Evolutionary conservation across 345 rosid genomes (phyloP), one percentile per base, ranked within the genome.

Genomic region (Eutrema yunnanense): DNA sequence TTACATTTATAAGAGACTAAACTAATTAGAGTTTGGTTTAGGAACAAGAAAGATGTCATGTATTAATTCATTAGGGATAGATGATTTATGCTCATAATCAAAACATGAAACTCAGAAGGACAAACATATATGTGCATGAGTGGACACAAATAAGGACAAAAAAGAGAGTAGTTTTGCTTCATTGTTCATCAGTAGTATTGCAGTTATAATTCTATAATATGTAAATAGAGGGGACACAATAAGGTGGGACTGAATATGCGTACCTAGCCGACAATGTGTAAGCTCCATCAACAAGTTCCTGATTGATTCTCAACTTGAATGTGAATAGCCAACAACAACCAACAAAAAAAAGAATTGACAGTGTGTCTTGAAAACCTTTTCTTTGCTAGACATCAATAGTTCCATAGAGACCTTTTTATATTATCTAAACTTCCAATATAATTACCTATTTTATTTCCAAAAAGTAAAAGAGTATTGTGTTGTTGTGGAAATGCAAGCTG

Each of bases 231-330:
- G 77, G 51, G 44, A 16, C 51, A 65, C 12, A 73, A 30, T 48
- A 30, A 64, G 66, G 72, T 65, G 67, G 66, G 66, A 65, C 72
- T 65, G 52, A 30, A 58, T 65, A 48, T 29, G 60, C 16, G 16
- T 16, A 16, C 59, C 44, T 46, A 73, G 62, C n/a, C 57, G 46
- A 73, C 50, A 65, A 42, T 27, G 34, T 16, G 67, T 73, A 73
- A 49, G 72, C 61, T 49, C 67, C 72, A 73, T 46, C 50, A 48
- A 56, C 65, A 56, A 65, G 58, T 55, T 73, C 65, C 58, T 73
- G 26, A 65, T 57, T 65, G 71, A 47, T 66, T 57, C 67, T 65
- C 72, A 49, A 50, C 57, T 73, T 65, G 66, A 65, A 48, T 57
- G 72, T 40, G 29, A 22, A 19, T 40, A 73, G 61, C 65, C 51